Percentiles rank a stretch among this genome's conserved stretches.
phyloP scores from a whole-genome alignment of 2,329 filamentous ascomycete genomes.

The Sporothrix protearum region DNA sequence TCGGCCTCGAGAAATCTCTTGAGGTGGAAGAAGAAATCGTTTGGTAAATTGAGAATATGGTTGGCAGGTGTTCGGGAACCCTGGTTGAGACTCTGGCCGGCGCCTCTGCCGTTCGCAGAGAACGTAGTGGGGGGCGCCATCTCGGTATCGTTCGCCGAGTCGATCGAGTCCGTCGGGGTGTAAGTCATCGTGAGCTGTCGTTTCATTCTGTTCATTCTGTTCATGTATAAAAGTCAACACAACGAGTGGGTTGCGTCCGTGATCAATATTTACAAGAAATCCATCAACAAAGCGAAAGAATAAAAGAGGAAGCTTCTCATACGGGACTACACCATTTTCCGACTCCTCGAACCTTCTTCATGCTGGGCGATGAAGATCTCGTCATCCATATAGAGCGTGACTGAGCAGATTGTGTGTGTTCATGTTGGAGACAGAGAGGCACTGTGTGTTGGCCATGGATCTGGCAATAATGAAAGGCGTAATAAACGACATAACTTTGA shows the following conservation, averaged over 20 bases:
- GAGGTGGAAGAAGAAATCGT: not conserved
- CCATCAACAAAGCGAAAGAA: not conserved
- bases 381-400: not conserved
- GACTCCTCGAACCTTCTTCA: not conserved
- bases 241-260: too few species aligned
- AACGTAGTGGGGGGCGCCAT: too few species aligned
- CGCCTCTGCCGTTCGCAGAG: too few species aligned
- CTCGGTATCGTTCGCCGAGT: too few species aligned
- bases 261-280: too few species aligned
- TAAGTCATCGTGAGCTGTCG: too few species aligned
- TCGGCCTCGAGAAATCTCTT: not conserved
- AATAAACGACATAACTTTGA: not conserved
- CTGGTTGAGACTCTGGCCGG: too few species aligned
- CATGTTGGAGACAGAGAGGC: not conserved
- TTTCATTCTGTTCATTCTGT: too few species aligned
- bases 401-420: not conserved
- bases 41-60: not conserved
- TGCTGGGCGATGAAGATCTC: not conserved
- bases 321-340: too few species aligned
- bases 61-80: not conserved
- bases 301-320: not conserved
- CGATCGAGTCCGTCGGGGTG: too few species aligned
- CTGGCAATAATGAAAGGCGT: not conserved
- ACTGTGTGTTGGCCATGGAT: not conserved
- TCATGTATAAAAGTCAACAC: too few species aligned